Conservation (phyloP, 148 eudicot genomes). For the Rhododendron vialii region DNA sequence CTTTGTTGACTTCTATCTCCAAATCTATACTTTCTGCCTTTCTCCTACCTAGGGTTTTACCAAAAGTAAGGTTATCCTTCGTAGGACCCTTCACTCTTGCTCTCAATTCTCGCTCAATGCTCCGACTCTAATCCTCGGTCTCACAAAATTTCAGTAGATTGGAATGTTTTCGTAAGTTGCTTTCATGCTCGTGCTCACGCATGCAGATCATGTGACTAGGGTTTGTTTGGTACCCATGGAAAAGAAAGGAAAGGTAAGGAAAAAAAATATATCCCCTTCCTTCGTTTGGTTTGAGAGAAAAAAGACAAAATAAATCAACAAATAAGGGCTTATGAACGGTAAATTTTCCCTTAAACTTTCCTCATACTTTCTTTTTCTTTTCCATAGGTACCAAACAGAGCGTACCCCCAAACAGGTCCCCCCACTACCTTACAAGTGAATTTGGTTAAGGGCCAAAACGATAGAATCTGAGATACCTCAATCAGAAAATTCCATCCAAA, state of each 20-base stretch:
- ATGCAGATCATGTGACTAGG: neutral
- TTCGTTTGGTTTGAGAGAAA: too few relatives aligned
- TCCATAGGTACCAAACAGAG: too few relatives aligned
- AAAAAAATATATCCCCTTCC: too few relatives aligned
- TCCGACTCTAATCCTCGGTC: neutral
- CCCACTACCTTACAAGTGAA: neutral
- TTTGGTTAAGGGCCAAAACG: neutral
- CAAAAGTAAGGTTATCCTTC: neutral
- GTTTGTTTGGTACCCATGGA: neutral
- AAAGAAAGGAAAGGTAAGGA: too few relatives aligned
- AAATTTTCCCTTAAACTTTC: too few relatives aligned
- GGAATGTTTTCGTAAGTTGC: neutral
- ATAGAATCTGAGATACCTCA: neutral
- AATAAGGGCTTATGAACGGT: too few relatives aligned
- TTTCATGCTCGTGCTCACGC: neutral
- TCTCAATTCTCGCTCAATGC: too few relatives aligned
- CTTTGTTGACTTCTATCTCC: neutral
- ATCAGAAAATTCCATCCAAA: slow-evolving; percentile 6
- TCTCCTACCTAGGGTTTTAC: neutral
- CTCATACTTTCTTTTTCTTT: too few relatives aligned
- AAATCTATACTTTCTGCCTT: neutral
- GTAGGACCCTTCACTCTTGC: neutral
- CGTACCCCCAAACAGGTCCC: neutral
- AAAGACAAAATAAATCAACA: too few relatives aligned
- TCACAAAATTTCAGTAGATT: neutral